phyloP scores from a whole-genome alignment of 257 asterid species.

The Solanum okadae region DNA sequence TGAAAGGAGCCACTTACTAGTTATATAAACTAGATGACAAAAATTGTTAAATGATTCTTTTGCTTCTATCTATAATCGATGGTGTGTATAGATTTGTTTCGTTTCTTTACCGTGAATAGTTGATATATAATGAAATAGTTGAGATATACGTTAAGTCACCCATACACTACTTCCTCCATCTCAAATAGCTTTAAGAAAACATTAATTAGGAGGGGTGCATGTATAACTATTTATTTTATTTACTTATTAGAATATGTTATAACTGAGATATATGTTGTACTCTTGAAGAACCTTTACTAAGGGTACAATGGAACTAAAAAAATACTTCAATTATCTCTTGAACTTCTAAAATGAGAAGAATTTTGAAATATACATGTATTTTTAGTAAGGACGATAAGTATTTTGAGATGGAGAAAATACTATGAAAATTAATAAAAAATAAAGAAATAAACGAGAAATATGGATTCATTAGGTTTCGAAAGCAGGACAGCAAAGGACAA shows the following conservation, averaged over 20 bases:
- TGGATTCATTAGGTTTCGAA: neutral
- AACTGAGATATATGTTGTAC: neutral
- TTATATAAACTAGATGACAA: neutral
- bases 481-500: slow-evolving; percentile 1
- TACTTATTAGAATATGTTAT: neutral
- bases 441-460: neutral
- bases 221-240: neutral
- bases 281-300: neutral
- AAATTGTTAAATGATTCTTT: neutral
- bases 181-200: neutral
- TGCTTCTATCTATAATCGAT: no score
- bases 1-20: neutral
- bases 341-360: neutral
- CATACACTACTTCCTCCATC: neutral
- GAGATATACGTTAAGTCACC: neutral
- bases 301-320: neutral
- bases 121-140: neutral
- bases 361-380: neutral
- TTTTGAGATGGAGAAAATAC: neutral
- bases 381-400: neutral
- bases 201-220: neutral
- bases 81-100: neutral
- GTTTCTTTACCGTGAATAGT: neutral
- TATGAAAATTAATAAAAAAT: neutral
- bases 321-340: no score